Evolutionary conservation across 306 rosid species (phyloP).

Genomic region (Pyrus pyrifolia): DNA sequence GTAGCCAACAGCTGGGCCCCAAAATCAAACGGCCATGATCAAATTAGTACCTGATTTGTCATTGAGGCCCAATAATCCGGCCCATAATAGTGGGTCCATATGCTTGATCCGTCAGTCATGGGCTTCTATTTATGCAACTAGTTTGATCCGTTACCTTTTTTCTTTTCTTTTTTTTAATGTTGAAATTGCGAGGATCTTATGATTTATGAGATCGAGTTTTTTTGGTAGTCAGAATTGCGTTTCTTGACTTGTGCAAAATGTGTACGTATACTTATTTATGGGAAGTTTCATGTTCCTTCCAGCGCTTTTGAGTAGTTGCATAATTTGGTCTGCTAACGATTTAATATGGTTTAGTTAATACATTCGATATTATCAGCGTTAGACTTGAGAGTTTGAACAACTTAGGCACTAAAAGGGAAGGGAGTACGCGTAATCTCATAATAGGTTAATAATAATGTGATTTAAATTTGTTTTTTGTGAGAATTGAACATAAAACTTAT

Average conservation of each 20-base stretch:
- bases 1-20: constrained; percentile 30
- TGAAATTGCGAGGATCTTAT: background rate
- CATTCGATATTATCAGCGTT: no score
- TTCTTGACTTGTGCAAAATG: background rate
- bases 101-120: background rate
- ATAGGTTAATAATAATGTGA: accelerated
- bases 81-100: background rate
- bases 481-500: no score
- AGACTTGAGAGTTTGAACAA: no score
- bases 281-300: background rate
- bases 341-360: no score
- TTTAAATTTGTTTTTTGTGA: accelerated
- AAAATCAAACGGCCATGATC: constrained; percentile 12
- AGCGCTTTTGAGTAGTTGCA: background rate
- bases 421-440: no score
- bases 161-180: background rate
- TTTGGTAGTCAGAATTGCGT: background rate
- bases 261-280: background rate
- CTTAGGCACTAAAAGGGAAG: no score
- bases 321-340: no score
- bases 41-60: constrained; percentile 22
- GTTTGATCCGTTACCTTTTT: background rate
- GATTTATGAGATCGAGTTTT: background rate
- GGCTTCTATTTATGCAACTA: background rate
- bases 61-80: background rate